Evolutionary conservation across 768 basidiomycete genomes (phyloP).

Genomic region (Neoboletus subvelutipes): DNA sequence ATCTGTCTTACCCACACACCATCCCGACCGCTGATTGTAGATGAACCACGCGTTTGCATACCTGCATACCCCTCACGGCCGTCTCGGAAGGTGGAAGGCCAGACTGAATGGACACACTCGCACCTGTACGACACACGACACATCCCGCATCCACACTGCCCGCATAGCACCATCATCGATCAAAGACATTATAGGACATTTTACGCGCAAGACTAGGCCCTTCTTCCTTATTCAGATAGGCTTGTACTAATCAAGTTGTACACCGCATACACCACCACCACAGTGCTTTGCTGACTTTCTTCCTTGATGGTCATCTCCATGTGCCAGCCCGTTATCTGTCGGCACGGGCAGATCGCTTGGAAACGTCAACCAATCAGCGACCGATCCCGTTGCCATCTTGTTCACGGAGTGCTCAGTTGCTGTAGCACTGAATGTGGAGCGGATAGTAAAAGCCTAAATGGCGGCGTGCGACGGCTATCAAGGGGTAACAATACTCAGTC

Average conservation of each 20-base stretch:
- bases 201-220: slow-evolving; percentile 5
- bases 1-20: slow-evolving; percentile 2
- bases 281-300: background rate
- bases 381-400: too few species aligned
- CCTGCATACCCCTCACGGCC: background rate
- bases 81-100: slow-evolving; percentile 8
- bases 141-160: background rate
- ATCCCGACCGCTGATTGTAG: background rate
- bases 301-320: background rate
- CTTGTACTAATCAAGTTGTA: slow-evolving; percentile 14
- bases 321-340: too few species aligned
- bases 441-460: too few species aligned
- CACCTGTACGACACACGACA: slow-evolving; percentile 7
- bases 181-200: slow-evolving; percentile 3
- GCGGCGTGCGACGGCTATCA: too few species aligned
- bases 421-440: too few species aligned
- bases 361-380: too few species aligned
- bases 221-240: slow-evolving; percentile 1
- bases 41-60: background rate
- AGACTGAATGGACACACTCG: background rate
- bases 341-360: too few species aligned
- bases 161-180: background rate
- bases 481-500: too few species aligned
- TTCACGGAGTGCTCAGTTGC: too few species aligned
- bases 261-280: background rate